Base-by-base conservation (phyloP, 805 yeast genomes). In the Scheffersomyces ergatensis region DNA sequence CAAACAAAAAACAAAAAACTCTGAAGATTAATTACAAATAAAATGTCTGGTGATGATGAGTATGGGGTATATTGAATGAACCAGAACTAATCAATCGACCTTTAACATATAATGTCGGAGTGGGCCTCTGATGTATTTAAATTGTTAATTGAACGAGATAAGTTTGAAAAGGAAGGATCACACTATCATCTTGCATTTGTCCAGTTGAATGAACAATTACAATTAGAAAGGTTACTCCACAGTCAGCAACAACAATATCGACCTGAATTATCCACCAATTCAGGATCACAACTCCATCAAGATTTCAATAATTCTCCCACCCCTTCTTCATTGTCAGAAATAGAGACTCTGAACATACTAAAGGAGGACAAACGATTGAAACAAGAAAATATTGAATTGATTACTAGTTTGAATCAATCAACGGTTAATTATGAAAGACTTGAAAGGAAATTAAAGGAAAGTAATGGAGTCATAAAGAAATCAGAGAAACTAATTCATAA, bases 121-220 rank as follows among this genome's bases (percentile, higher is more conserved):
- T 57, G 65, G 65, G 46, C 38, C 21, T 54, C 53, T 8, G 58
- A 55, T 17, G 51, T 65, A 4, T 44, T 58, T 11, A 49, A 47
- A 7, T 52, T 55, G 34, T 50, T 69, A 16, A 43, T 47, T 16
- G 42, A 43, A 13, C 50, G 75, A 26, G 74, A 69, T 45, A 52
- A 46, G 18, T 40, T 55, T 17, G 71, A 68, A 48, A 51, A 60
- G 46, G 45, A 53, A 34, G 68, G 67, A 44, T 46, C 55, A 2
- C 49, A 52, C 9, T 65, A 59, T 45, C 65, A 51, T 44, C 44
- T 42, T 14, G 72, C 73, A 2, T 69, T 70, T 41, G 41, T 54
- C 21, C 64, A 62, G 35, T 46, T 69, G 34, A 48, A 46, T 37
- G 46, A 51, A 11, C 50, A 43, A 34, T 41, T 53, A 14, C 38